Base-by-base conservation (phyloP, 257 asterid species). In the Lantana camara region DNA sequence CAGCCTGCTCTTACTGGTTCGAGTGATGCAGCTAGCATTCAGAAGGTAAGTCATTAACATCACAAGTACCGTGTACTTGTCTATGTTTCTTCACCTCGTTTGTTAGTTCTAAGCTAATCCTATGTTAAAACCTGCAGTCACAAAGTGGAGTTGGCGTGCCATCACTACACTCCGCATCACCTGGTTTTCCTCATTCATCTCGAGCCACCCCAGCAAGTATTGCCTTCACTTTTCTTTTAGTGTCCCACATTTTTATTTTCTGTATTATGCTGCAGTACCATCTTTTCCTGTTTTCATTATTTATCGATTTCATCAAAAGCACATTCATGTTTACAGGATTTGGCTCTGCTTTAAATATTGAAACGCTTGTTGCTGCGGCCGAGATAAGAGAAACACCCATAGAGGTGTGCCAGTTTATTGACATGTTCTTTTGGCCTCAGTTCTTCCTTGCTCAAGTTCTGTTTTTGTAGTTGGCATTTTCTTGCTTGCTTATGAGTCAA, bases 321-420 rank as follows among this genome's bases (percentile, higher is more conserved):
- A 57, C 50, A 44, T 63, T 60, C 65, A 13, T 63, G 55, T 56
- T 38, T 51, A 30, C 80, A 94, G 98, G 90, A 69, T 94, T 94
- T 75, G 98, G 99, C 49, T 90, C 98, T 75, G 98, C 99, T 48
- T 75, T 90, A 68, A 94, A 94, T 78, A 94, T 94, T 55, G 96
- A 88, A 76, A 94, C 99, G 57, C 95, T 94, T 69, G 90, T 94
- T 75, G 96, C 96, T 46, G 99, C 99, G 2, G 99, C 99, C 35
- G 99, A 94, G 82, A 90, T 96, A 77, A 87, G 95, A 72, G 95
- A 86, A 65, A 85, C 93, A 63, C 96, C 95, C 32, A 80, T 90
- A 63, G 98, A 94, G 98, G 99, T 94, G 99, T 94, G 77, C 57
- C 14, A 20, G 62, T 21, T 47, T 48, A 66, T 63, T 56, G 38